These are phyloP conservation scores for Epithemia pelagica DNA, from an alignment of 108 stramenopile genomes.

Conservation along the genomic window DNA sequence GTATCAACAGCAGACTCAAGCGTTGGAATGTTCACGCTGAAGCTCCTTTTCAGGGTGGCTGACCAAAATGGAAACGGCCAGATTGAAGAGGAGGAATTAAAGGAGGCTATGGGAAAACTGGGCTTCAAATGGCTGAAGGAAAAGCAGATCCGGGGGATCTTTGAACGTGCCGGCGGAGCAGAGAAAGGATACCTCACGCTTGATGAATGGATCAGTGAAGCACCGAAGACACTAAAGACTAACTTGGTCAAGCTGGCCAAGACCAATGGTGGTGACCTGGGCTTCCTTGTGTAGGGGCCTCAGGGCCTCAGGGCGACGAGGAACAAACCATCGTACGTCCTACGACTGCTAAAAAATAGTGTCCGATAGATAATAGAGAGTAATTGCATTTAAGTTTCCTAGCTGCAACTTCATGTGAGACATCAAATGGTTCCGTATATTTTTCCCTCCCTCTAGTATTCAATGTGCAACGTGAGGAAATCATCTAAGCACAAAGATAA, in stretches of 20 bases:
- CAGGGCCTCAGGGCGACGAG: no score
- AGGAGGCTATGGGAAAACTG: constrained; percentile 30
- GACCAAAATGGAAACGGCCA: constrained; percentile 56
- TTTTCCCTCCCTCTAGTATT: no score
- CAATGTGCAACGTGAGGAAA: no score
- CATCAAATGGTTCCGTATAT: no score
- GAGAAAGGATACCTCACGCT: constrained; percentile 51
- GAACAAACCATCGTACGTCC: no score
- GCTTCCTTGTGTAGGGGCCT: constrained; percentile 51
- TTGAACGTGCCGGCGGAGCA: constrained; percentile 62
- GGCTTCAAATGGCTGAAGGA: constrained; percentile 73
- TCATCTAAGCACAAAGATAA: no score
- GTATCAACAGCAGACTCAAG: constrained; percentile 60
- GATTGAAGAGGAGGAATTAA: constrained; percentile 55
- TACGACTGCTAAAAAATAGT: no score
- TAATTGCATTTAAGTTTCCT: no score
- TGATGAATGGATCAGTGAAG: constrained; percentile 68
- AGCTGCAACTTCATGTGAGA: no score
- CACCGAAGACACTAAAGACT: constrained; percentile 64
- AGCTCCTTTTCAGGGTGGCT: constrained; percentile 41
- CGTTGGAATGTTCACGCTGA: constrained; percentile 51
- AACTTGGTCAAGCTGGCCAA: constrained; percentile 83
- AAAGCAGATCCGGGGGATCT: constrained; percentile 67
- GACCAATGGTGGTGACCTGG: constrained; percentile 80
- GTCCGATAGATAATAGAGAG: no score